Conservation (phyloP, 495 filamentous ascomycete genomes). For the Hyaloscypha finlandica region DNA sequence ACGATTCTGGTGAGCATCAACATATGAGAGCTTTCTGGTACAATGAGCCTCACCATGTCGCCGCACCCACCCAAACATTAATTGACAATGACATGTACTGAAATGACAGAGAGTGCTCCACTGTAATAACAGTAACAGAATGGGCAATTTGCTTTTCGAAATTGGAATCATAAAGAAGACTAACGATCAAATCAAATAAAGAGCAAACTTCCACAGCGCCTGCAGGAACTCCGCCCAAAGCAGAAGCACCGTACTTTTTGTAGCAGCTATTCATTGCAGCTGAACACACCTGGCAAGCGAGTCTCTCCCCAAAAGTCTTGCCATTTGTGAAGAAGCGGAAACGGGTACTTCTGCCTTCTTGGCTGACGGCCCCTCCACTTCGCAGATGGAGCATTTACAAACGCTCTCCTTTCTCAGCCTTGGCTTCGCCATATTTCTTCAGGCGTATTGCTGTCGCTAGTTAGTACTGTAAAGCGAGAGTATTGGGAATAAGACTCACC, state of each 20-base stretch:
- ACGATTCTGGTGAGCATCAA: no score
- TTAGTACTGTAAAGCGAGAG: background rate
- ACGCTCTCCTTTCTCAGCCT: constrained; percentile 60
- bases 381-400: constrained; percentile 16
- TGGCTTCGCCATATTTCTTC: constrained; percentile 82
- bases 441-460: constrained; percentile 65
- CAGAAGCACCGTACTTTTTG: background rate
- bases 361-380: background rate
- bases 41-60: no score
- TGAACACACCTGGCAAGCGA: background rate
- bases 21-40: no score
- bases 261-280: background rate
- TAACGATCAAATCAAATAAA: background rate
- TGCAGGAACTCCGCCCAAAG: background rate
- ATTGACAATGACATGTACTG: no score
- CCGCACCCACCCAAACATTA: no score
- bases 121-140: no score
- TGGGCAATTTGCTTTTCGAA: no score
- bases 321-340: background rate
- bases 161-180: background rate
- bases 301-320: background rate
- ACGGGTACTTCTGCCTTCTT: background rate
- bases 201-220: background rate
- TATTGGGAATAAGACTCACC: background rate
- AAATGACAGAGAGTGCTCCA: no score